Conservation (phyloP, 305 asterid species). For the Solanum hybrid region DNA sequence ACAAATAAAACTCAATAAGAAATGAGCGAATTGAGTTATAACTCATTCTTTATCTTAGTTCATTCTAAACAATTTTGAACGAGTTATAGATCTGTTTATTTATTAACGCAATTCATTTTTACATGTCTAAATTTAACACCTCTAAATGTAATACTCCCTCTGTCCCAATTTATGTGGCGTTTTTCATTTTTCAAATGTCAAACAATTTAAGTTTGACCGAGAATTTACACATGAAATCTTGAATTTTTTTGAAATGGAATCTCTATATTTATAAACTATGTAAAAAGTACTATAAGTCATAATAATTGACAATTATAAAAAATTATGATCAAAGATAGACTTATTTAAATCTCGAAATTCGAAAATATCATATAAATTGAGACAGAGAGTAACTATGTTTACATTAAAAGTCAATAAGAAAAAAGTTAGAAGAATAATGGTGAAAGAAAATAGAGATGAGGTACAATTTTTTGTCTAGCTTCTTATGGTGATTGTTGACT, state of each 20-base stretch:
- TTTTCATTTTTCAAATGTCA: not conserved
- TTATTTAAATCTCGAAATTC: fast-evolving
- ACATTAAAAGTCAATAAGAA: not conserved
- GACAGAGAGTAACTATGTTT: not conserved
- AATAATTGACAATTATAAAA: not conserved
- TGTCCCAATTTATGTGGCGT: not conserved
- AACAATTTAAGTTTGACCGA: not conserved
- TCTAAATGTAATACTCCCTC: not conserved
- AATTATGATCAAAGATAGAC: fast-evolving
- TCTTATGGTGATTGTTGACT: not conserved
- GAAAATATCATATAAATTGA: too few relatives aligned
- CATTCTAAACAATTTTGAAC: not conserved
- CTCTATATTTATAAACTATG: too few relatives aligned
- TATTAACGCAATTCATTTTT: not conserved
- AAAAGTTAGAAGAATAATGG: not conserved
- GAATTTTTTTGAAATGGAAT: too few relatives aligned
- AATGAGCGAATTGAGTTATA: not conserved
- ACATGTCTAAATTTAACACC: not conserved
- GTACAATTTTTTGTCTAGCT: not conserved
- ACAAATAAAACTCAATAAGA: not conserved
- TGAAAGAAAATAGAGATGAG: not conserved
- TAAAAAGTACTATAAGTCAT: too few relatives aligned
- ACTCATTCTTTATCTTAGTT: not conserved
- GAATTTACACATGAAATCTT: too few relatives aligned
- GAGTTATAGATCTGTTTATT: not conserved